Evolutionary conservation across 2,329 filamentous ascomycete genomes (phyloP).

Genomic region (Penicillium griseofulvum): DNA sequence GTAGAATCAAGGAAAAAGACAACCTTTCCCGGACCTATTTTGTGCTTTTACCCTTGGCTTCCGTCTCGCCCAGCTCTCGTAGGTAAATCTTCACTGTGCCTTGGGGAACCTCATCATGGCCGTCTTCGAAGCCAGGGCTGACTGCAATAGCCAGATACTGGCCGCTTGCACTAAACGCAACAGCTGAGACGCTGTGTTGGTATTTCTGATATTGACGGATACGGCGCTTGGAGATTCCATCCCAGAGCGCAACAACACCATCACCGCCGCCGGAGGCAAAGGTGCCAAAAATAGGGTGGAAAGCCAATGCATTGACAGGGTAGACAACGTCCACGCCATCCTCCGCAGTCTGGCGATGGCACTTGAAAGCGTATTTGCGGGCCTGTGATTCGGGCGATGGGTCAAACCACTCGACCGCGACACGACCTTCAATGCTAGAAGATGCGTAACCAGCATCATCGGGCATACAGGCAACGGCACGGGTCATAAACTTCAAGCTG

Average conservation of each 20-base stretch:
- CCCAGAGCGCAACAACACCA: slow-evolving; percentile 89
- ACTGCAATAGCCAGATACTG: slow-evolving; percentile 75
- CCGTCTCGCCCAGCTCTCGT: slow-evolving; percentile 78
- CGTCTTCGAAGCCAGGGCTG: slow-evolving; percentile 85
- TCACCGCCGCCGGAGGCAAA: slow-evolving; percentile 90
- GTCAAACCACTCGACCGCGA: slow-evolving; percentile 98
- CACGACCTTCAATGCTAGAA: slow-evolving; percentile 87
- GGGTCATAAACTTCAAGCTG: slow-evolving; percentile 92
- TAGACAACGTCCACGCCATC: slow-evolving; percentile 78
- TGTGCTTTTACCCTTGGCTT: slow-evolving; percentile 79
- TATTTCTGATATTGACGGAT: slow-evolving; percentile 88
- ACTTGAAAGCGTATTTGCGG: slow-evolving; percentile 98
- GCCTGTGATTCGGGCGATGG: slow-evolving; percentile 81
- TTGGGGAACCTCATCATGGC: slow-evolving; percentile 71
- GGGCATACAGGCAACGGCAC: slow-evolving; percentile 92
- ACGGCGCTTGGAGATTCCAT: slow-evolving; percentile 83
- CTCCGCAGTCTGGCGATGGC: slow-evolving; percentile 71
- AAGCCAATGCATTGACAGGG: slow-evolving; percentile 84
- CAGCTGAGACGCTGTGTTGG: slow-evolving; percentile 70
- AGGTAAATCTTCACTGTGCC: slow-evolving; percentile 75
- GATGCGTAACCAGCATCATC: slow-evolving; percentile 92
- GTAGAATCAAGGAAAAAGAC: slow-evolving; percentile 8
- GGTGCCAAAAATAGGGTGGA: slow-evolving; percentile 77
- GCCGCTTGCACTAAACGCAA: slow-evolving; percentile 76
- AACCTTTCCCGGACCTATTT: slow-evolving; percentile 49